phyloP scores from a whole-genome alignment of 805 yeast species.

The Limtongia smithiae region DNA sequence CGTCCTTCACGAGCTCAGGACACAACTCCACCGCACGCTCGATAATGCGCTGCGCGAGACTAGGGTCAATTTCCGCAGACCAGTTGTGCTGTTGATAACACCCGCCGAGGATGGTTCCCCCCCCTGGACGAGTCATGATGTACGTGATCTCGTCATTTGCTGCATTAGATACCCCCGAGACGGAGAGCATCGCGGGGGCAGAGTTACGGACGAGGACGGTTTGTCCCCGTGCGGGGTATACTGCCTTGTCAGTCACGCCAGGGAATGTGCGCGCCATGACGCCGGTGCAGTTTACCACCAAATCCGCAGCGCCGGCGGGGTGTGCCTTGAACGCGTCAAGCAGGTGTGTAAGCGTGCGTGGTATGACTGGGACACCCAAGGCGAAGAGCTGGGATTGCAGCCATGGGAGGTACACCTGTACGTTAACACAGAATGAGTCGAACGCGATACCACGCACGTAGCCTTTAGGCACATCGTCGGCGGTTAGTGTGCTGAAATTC shows the following conservation, averaged over 20 bases:
- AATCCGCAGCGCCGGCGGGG: slow-evolving; percentile 37
- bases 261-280: slow-evolving; percentile 60
- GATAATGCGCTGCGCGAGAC: slow-evolving; percentile 59
- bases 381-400: slow-evolving; percentile 46
- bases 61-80: slow-evolving; percentile 55
- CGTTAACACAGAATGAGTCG: slow-evolving; percentile 57
- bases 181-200: slow-evolving; percentile 26
- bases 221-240: slow-evolving; percentile 78
- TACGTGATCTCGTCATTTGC: slow-evolving; percentile 29
- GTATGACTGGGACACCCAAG: slow-evolving; percentile 48
- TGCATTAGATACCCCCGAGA: slow-evolving; percentile 18
- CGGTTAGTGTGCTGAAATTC: slow-evolving; percentile 34
- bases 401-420: slow-evolving; percentile 54
- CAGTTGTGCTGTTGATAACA: slow-evolving; percentile 61
- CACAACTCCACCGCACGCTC: slow-evolving; percentile 39
- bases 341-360: slow-evolving; percentile 43
- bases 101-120: slow-evolving; percentile 73
- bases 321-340: slow-evolving; percentile 49
- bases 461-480: slow-evolving; percentile 48
- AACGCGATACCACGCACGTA: slow-evolving; percentile 52
- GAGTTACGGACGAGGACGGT: slow-evolving; percentile 56
- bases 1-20: slow-evolving; percentile 43
- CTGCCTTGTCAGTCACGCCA: slow-evolving; percentile 59
- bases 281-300: slow-evolving; percentile 75
- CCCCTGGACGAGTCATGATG: slow-evolving; percentile 42